These are phyloP conservation scores for Phaeolepiota aurea DNA, from an alignment of 768 basidiomycete species.

Conservation along the genomic window DNA sequence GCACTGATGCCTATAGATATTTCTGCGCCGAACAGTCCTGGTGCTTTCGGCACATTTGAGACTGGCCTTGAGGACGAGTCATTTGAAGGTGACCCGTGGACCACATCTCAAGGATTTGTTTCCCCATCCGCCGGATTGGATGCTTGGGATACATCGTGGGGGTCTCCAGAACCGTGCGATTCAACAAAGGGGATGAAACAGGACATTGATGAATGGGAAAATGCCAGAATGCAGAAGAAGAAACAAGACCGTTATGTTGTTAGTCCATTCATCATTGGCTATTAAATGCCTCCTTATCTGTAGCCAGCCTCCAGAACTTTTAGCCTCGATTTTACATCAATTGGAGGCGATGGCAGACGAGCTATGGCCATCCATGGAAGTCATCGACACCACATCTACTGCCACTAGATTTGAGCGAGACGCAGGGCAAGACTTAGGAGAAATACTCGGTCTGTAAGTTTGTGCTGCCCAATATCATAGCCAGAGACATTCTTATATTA, in stretches of 20 bases:
- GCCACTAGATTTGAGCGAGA: background rate
- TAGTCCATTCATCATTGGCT: conserved; percentile 21
- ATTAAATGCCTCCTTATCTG: conserved; percentile 10
- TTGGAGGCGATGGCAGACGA: conserved; percentile 44
- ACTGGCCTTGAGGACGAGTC: conserved; percentile 26
- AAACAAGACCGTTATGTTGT: conserved; percentile 59
- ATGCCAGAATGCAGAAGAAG: conserved; percentile 48
- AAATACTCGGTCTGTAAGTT: conserved; percentile 56
- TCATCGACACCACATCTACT: conserved; percentile 3
- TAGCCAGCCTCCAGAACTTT: conserved; percentile 58
- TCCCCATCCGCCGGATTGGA: conserved; percentile 14
- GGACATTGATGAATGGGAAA: conserved; percentile 58
- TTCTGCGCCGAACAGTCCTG: conserved; percentile 30
- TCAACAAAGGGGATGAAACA: conserved; percentile 14
- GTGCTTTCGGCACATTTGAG: conserved; percentile 55
- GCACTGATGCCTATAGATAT: too few species aligned
- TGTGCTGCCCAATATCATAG: background rate
- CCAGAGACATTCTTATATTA: background rate
- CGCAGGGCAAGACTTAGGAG: conserved; percentile 23
- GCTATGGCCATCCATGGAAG: conserved; percentile 35
- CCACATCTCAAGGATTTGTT: conserved; percentile 18
- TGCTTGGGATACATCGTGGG: conserved; percentile 40
- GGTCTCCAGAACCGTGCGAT: conserved; percentile 12
- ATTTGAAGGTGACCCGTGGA: conserved; percentile 26
- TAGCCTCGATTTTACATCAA: conserved; percentile 46